Percentiles rank a stretch among this genome's conserved stretches.
phyloP scores from a whole-genome alignment of 1,139 yeast species.

The Pichia sp. region DNA sequence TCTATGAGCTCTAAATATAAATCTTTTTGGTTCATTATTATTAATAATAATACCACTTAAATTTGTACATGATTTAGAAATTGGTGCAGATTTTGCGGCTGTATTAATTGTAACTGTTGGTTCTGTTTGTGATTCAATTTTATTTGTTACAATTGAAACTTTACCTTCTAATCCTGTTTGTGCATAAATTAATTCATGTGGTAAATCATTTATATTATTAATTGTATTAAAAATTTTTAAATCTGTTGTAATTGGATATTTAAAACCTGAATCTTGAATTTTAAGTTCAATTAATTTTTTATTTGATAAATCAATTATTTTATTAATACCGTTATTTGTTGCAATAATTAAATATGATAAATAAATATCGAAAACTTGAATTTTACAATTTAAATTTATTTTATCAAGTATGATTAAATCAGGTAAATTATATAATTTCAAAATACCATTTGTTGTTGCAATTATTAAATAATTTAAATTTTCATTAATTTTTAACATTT shows the following conservation, averaged over 20 bases:
- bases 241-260: conserved; percentile 57
- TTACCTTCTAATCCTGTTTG: conserved; percentile 84
- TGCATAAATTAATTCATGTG: conserved; percentile 48
- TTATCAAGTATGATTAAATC: conserved; percentile 14
- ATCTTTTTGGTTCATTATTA: conserved; percentile 44
- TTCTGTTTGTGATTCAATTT: conserved; percentile 9
- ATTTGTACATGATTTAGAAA: conserved; percentile 8
- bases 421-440: conserved; percentile 7
- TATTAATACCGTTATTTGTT: conserved; percentile 9
- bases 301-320: conserved; percentile 50
- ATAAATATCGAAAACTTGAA: conserved; percentile 12
- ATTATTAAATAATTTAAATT: conserved; percentile 3
- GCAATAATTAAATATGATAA: conserved; percentile 9
- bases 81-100: conserved; percentile 12
- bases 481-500: conserved; percentile 4
- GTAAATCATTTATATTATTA: conserved; percentile 17
- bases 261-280: conserved; percentile 62
- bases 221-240: conserved; percentile 53
- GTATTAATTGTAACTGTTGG: conserved; percentile 14
- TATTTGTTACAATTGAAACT: conserved; percentile 62
- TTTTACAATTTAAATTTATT: conserved; percentile 6
- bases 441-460: conserved; percentile 3
- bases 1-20: conserved; percentile 85
- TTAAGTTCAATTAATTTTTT: conserved; percentile 36
- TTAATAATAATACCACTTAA: conserved; percentile 28